Evolutionary conservation across 495 filamentous ascomycete species (phyloP).

Genomic region (Diplogelasinospora grovesii): DNA sequence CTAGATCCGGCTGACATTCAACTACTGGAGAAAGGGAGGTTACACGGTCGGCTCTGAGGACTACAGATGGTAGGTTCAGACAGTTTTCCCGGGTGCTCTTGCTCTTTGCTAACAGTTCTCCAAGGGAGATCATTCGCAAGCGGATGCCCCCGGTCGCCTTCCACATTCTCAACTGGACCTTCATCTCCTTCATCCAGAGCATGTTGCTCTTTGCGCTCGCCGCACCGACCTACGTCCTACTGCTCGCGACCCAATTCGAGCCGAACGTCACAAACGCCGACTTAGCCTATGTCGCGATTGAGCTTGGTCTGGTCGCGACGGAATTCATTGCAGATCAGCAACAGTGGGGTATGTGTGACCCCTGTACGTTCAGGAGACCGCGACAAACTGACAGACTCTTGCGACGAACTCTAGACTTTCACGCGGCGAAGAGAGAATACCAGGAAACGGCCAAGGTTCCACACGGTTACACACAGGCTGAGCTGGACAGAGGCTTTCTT

Average conservation of each 20-base stretch:
- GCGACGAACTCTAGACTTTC: slow-evolving; percentile 50
- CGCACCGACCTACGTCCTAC: slow-evolving; percentile 73
- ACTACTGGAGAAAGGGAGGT: slow-evolving; percentile 95
- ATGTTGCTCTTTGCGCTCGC: slow-evolving; percentile 70
- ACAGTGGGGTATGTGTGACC: slow-evolving; percentile 66
- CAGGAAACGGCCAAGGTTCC: slow-evolving; percentile 63
- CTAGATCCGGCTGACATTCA: slow-evolving; percentile 78
- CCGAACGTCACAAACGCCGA: slow-evolving; percentile 50
- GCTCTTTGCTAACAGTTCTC: slow-evolving; percentile 9
- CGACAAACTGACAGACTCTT: slow-evolving; percentile 10
- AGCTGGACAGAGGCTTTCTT: slow-evolving; percentile 88
- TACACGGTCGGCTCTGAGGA: slow-evolving; percentile 85
- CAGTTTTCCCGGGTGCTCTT: no score
- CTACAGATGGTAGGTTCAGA: slow-evolving; percentile 67
- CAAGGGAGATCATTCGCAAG: slow-evolving; percentile 42
- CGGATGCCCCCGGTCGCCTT: slow-evolving; percentile 48
- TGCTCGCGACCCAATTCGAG: slow-evolving; percentile 45
- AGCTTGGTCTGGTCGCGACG: slow-evolving; percentile 64
- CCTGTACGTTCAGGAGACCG: not conserved
- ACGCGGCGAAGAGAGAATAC: slow-evolving; percentile 72
- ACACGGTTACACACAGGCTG: slow-evolving; percentile 52
- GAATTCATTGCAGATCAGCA: slow-evolving; percentile 85
- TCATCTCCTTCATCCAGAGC: slow-evolving; percentile 82
- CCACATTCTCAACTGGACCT: slow-evolving; percentile 77
- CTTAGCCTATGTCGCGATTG: slow-evolving; percentile 55